phyloP scores from a whole-genome alignment of 306 rosid species.

The Malus fusca region DNA sequence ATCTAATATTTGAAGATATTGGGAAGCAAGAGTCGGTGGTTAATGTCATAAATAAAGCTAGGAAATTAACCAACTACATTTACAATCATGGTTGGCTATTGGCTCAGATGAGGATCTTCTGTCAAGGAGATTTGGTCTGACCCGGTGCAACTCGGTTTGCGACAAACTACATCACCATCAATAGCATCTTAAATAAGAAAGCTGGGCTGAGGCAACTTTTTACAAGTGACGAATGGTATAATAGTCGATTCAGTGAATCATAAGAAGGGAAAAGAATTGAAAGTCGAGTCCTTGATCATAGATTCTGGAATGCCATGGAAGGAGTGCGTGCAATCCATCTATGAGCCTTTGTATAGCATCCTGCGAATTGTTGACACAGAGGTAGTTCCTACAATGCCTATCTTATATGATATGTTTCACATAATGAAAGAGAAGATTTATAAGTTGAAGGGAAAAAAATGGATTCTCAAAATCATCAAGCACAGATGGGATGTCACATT shows the following conservation, averaged over 20 bases:
- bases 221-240: not conserved
- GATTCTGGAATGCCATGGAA: not conserved
- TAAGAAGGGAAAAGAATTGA: not conserved
- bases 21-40: not conserved
- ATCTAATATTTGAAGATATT: not conserved
- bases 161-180: not conserved
- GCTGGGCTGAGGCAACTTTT: not conserved
- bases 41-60: not conserved
- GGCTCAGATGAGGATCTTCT: not conserved
- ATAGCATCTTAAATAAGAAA: not conserved
- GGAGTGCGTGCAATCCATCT: not conserved
- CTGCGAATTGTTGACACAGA: not conserved
- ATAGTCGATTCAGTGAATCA: not conserved
- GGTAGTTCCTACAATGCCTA: not conserved
- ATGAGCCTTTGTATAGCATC: not conserved
- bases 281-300: not conserved
- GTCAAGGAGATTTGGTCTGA: not conserved
- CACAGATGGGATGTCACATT: not conserved
- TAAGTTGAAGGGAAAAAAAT: not conserved
- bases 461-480: not conserved
- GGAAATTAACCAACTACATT: not conserved
- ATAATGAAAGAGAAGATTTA: not conserved
- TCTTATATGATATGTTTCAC: not conserved
- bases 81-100: not conserved
- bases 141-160: not conserved